These are phyloP conservation scores for Lasiodiplodia sp. DNA, from an alignment of 2,329 filamentous ascomycete species.

Conservation along the genomic window DNA sequence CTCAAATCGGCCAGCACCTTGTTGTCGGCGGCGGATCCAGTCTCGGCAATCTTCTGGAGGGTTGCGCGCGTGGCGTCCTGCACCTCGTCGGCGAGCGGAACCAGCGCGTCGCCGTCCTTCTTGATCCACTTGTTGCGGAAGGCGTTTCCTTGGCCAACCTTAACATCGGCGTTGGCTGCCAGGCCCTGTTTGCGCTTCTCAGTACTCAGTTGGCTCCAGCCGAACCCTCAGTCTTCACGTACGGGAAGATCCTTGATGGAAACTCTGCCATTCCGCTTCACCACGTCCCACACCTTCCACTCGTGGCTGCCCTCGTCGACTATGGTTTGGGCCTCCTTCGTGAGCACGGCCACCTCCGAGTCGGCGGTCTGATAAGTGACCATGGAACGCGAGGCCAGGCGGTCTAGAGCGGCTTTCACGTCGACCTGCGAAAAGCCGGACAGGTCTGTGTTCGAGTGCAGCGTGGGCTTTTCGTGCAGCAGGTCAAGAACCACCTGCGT, in stretches of 20 bases:
- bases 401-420: constrained; percentile 87
- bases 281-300: constrained; percentile 59
- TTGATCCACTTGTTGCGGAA: constrained; percentile 79
- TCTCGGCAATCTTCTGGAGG: constrained; percentile 75
- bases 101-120: constrained; percentile 64
- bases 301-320: constrained; percentile 58
- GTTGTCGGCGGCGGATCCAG: constrained; percentile 71
- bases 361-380: constrained; percentile 85
- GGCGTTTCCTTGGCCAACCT: constrained; percentile 92
- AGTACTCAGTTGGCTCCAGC: constrained; percentile 12
- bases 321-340: constrained; percentile 82
- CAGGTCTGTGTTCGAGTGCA: constrained; percentile 61
- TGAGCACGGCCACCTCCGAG: constrained; percentile 77
- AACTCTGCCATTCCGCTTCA: constrained; percentile 54
- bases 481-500: constrained; percentile 84
- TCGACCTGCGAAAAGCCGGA: constrained; percentile 53
- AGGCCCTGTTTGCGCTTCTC: constrained; percentile 59
- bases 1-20: constrained; percentile 83
- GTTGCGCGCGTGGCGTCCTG: constrained; percentile 80
- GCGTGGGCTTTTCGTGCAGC: constrained; percentile 56
- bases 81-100: constrained; percentile 72
- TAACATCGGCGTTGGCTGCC: constrained; percentile 67
- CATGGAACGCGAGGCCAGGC: constrained; percentile 85
- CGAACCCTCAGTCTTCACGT: constrained; percentile 34
- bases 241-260: constrained; percentile 57